Evolutionary conservation across 2,329 filamentous ascomycete genomes (phyloP).

Genomic region (Penicillium sp.): DNA sequence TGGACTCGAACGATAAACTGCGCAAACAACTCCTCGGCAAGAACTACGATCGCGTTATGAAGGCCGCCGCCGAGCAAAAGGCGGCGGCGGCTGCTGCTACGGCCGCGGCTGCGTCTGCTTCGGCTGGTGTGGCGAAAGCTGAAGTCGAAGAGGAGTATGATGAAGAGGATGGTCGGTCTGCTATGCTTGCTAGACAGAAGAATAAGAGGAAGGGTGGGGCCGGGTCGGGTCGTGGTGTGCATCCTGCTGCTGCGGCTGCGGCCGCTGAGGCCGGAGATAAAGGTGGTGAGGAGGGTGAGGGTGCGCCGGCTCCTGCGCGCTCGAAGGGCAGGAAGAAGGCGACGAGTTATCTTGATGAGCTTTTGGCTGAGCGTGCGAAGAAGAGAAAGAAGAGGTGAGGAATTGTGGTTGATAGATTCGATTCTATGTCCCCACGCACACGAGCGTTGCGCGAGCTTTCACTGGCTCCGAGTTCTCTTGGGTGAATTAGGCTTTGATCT

Average conservation of each 20-base stretch:
- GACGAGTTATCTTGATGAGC: slow-evolving; percentile 56
- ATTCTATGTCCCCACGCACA: background rate
- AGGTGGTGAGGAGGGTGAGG: slow-evolving; percentile 1
- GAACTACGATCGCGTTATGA: slow-evolving; percentile 42
- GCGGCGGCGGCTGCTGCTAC: slow-evolving; percentile 15
- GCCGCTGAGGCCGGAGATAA: slow-evolving; percentile 2
- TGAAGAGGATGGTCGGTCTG: slow-evolving; percentile 46
- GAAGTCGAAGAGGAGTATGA: slow-evolving; percentile 34
- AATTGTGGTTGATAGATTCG: background rate
- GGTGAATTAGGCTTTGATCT: background rate
- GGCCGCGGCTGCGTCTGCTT: slow-evolving; percentile 26
- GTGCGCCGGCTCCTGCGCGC: slow-evolving; percentile 12
- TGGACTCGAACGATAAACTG: slow-evolving; percentile 46
- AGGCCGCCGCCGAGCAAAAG: slow-evolving; percentile 30
- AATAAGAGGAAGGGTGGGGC: slow-evolving; percentile 18
- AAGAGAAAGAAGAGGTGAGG: slow-evolving; percentile 51
- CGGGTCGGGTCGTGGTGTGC: background rate
- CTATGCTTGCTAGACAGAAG: slow-evolving; percentile 37
- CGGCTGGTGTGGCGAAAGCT: background rate
- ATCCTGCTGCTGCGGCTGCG: slow-evolving; percentile 2
- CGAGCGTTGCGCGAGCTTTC: background rate
- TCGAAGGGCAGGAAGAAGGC: slow-evolving; percentile 41
- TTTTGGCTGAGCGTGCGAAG: slow-evolving; percentile 48
- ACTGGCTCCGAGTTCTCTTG: background rate
- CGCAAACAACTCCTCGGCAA: slow-evolving; percentile 48